These are phyloP conservation scores for Irpex lacteus DNA, from an alignment of 1,284 basidiomycete species.

Conservation along the genomic window DNA sequence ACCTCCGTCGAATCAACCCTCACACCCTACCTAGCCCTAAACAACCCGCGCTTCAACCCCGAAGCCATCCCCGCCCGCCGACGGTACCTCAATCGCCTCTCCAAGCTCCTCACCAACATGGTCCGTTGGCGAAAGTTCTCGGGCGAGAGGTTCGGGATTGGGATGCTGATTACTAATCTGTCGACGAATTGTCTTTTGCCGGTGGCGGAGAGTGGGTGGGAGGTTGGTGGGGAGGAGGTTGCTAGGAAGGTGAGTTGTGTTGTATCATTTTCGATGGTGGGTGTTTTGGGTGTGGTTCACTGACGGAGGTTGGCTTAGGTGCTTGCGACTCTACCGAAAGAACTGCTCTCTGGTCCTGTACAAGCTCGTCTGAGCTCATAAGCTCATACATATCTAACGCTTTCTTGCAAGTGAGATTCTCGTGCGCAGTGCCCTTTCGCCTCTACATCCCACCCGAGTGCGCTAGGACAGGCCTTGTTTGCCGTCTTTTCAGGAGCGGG, in stretches of 20 bases:
- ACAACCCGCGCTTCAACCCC: conserved; percentile 68
- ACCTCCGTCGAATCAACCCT: conserved; percentile 44
- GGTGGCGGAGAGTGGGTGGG: conserved; percentile 80
- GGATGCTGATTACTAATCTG: conserved; percentile 54
- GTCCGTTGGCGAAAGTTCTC: conserved; percentile 75
- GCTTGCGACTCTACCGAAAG: conserved; percentile 2
- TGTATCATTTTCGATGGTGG: not conserved
- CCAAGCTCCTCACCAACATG: conserved; percentile 75
- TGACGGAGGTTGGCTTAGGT: not conserved
- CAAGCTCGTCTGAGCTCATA: not conserved
- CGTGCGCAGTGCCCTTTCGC: not conserved
- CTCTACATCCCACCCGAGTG: not conserved
- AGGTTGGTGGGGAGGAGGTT: conserved; percentile 78
- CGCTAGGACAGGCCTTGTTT: not conserved
- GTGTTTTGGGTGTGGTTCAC: not conserved
- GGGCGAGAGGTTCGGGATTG: conserved; percentile 59
- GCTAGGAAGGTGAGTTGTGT: conserved; percentile 54
- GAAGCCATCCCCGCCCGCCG: conserved; percentile 70
- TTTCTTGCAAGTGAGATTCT: not conserved
- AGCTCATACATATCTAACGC: not conserved
- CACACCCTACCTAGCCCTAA: conserved; percentile 36
- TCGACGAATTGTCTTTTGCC: conserved; percentile 64
- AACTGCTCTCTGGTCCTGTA: conserved; percentile 7
- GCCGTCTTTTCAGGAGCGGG: conserved; percentile 8
- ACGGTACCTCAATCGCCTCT: conserved; percentile 64